Conservation (phyloP, 2,329 filamentous ascomycete species). For the Scorias spongiosa region DNA sequence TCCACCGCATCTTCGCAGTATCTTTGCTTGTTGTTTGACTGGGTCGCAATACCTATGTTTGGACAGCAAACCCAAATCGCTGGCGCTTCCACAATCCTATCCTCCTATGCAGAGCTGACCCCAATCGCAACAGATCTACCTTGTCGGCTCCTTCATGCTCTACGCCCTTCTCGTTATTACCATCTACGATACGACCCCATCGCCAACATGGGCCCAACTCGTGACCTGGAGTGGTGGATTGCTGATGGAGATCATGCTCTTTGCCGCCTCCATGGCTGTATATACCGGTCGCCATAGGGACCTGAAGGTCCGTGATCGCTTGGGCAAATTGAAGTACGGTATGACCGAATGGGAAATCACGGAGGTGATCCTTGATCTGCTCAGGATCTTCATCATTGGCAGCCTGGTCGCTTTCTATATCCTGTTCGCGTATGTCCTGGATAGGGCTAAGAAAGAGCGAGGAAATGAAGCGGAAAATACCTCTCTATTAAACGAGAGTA, state of each 20-base stretch:
- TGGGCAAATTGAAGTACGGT: slow-evolving; percentile 18
- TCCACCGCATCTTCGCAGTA: neutral
- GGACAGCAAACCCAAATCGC: slow-evolving; percentile 1
- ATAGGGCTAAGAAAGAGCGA: slow-evolving; percentile 22
- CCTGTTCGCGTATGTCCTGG: slow-evolving; percentile 32
- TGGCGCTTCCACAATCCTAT: too few species aligned
- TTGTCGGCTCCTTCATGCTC: slow-evolving; percentile 71
- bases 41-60: slow-evolving; percentile 2
- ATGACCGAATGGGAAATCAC: slow-evolving; percentile 47
- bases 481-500: slow-evolving; percentile 39
- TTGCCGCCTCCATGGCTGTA: slow-evolving; percentile 51
- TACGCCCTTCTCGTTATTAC: slow-evolving; percentile 77
- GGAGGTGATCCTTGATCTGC: slow-evolving; percentile 50
- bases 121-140: slow-evolving; percentile 50
- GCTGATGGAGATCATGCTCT: slow-evolving; percentile 57
- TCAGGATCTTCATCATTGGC: slow-evolving; percentile 53
- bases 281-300: slow-evolving; percentile 55
- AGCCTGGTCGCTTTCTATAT: slow-evolving; percentile 45
- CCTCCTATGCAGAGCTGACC: too few species aligned
- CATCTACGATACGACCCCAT: slow-evolving; percentile 66
- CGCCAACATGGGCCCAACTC: slow-evolving; percentile 67
- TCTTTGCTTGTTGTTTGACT: too few species aligned
- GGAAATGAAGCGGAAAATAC: slow-evolving; percentile 42
- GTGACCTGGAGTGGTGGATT: slow-evolving; percentile 62
- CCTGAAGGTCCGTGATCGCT: slow-evolving; percentile 35